phyloP scores from a whole-genome alignment of 495 filamentous ascomycete species.

The Trichocladium uniseriatum region DNA sequence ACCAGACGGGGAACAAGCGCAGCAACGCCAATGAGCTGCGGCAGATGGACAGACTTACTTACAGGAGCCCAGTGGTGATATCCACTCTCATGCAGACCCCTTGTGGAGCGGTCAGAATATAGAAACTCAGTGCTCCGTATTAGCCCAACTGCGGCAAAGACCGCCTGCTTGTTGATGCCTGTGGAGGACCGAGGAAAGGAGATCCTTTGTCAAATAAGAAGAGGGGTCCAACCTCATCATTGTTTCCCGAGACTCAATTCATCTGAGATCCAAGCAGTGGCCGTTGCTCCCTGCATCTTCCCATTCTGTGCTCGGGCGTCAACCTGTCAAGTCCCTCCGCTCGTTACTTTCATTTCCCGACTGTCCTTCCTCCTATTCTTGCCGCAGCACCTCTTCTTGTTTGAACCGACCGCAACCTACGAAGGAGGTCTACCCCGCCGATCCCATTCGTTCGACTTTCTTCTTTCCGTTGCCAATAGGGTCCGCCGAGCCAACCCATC shows the following conservation, averaged over 20 bases:
- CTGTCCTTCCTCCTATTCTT: neutral
- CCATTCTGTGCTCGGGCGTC: neutral
- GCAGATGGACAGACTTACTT: neutral
- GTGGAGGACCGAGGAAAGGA: too few species aligned
- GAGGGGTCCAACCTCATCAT: too few species aligned
- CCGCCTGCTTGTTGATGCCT: too few species aligned
- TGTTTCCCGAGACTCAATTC: too few species aligned
- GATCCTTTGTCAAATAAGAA: too few species aligned
- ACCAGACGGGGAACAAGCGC: neutral
- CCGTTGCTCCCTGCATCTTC: too few species aligned
- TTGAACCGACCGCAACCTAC: slow-evolving; percentile 3
- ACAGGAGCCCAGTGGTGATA: neutral
- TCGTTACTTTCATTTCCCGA: slow-evolving; percentile 13
- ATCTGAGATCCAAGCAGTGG: too few species aligned
- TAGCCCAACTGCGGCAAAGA: too few species aligned
- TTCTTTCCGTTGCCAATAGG: neutral
- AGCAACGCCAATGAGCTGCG: slow-evolving; percentile 12
- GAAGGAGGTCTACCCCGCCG: neutral
- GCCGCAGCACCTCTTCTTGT: neutral
- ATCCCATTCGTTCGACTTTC: slow-evolving; percentile 5
- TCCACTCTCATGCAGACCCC: too few species aligned
- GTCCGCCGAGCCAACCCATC: neutral
- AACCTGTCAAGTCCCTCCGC: neutral
- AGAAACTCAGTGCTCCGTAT: too few species aligned
- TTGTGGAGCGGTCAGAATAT: too few species aligned